These are phyloP conservation scores for Ceratorhiza oryzae-sativae DNA, from an alignment of 1,284 basidiomycete genomes.

Conservation along the genomic window DNA sequence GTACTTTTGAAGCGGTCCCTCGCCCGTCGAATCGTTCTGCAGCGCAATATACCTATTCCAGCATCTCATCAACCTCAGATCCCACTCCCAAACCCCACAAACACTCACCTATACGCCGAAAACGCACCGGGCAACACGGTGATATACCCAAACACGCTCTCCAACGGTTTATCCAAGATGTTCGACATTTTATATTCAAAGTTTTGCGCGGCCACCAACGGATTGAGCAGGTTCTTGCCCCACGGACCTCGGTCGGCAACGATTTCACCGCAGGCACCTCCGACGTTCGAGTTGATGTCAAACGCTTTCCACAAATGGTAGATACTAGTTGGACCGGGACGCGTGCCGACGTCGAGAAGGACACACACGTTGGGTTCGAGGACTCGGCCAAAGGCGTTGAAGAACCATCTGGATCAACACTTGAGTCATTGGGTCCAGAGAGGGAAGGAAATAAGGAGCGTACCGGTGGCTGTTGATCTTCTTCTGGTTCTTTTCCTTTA, in stretches of 20 bases:
- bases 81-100: not conserved
- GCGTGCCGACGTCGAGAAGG: slow-evolving; percentile 92
- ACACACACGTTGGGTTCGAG: slow-evolving; percentile 88
- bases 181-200: slow-evolving; percentile 95
- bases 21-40: slow-evolving; percentile 81
- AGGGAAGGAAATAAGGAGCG: not conserved
- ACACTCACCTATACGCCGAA: slow-evolving; percentile 73
- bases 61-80: too few species aligned
- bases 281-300: slow-evolving; percentile 94
- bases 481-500: slow-evolving; percentile 93
- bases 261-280: slow-evolving; percentile 97
- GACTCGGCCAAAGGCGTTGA: slow-evolving; percentile 83
- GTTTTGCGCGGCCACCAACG: slow-evolving; percentile 63
- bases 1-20: slow-evolving; percentile 92
- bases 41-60: slow-evolving; percentile 75
- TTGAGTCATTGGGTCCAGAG: not conserved
- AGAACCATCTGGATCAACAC: slow-evolving; percentile 78
- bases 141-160: slow-evolving; percentile 83
- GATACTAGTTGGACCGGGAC: slow-evolving; percentile 87
- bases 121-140: slow-evolving; percentile 93
- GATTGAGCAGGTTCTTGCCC: slow-evolving; percentile 79
- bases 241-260: slow-evolving; percentile 89
- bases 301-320: slow-evolving; percentile 98
- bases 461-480: slow-evolving; percentile 55
- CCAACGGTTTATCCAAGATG: slow-evolving; percentile 88